These are phyloP conservation scores for Populus tremula DNA, from an alignment of 345 rosid genomes.

Conservation along the genomic window DNA sequence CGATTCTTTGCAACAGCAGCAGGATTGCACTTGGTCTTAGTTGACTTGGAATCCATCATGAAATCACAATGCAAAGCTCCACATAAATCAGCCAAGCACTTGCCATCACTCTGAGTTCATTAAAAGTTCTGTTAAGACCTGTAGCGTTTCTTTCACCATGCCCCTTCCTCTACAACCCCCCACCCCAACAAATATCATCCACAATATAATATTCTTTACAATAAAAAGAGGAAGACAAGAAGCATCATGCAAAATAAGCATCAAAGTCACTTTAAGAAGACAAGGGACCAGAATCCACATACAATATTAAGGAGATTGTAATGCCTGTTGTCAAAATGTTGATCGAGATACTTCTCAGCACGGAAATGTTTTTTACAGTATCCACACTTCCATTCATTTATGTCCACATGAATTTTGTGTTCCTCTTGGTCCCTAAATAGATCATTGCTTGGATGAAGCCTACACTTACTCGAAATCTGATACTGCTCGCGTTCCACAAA, in stretches of 20 bases:
- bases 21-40: constrained; percentile 76
- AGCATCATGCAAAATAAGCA: not conserved
- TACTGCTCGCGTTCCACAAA: constrained; percentile 69
- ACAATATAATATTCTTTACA: no score
- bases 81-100: constrained; percentile 92
- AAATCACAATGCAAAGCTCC: constrained; percentile 96
- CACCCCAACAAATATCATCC: no score
- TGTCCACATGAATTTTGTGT: constrained; percentile 72
- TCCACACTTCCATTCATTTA: constrained; percentile 85
- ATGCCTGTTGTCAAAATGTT: constrained; percentile 79
- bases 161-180: not conserved
- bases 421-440: constrained; percentile 86
- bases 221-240: not conserved
- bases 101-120: constrained; percentile 57
- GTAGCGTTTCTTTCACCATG: not conserved
- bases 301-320: constrained; percentile 74
- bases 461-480: constrained; percentile 55
- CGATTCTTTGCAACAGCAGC: constrained; percentile 79
- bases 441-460: constrained; percentile 81
- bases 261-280: constrained; percentile 12
- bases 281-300: constrained; percentile 39
- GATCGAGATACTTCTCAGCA: constrained; percentile 75
- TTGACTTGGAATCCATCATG: constrained; percentile 53
- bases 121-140: constrained; percentile 4
- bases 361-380: constrained; percentile 92